These are phyloP conservation scores for Penicillium silybi DNA, from an alignment of 495 filamentous ascomycete genomes.

Conservation along the genomic window DNA sequence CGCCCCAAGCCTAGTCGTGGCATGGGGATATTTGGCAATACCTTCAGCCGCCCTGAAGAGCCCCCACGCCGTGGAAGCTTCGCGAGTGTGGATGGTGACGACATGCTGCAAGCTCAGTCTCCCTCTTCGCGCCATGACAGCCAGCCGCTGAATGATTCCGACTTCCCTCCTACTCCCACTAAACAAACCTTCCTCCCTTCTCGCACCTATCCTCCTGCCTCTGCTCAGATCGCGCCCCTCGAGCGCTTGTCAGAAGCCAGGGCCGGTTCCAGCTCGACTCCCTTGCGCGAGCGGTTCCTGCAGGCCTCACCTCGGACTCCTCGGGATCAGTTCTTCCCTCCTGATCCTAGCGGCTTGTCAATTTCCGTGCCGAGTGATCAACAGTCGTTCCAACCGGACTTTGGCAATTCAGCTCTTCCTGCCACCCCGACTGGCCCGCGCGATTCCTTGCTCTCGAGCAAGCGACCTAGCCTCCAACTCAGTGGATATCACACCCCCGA, in stretches of 20 bases:
- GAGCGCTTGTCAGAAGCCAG: conserved; percentile 36
- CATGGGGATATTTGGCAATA: conserved; percentile 64
- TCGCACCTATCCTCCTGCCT: conserved; percentile 39
- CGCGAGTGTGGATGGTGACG: conserved; percentile 73
- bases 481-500: conserved; percentile 57
- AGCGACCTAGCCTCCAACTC: conserved; percentile 50
- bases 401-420: conserved; percentile 51
- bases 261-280: conserved; percentile 28
- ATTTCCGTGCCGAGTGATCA: conserved; percentile 60
- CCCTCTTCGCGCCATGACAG: conserved; percentile 55
- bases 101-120: conserved; percentile 50
- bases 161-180: conserved; percentile 88
- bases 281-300: conserved; percentile 39
- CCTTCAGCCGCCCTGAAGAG: conserved; percentile 41
- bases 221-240: conserved; percentile 37
- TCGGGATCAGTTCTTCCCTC: conserved; percentile 65
- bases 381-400: conserved; percentile 37
- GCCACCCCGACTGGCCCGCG: conserved; percentile 77
- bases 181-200: conserved; percentile 59
- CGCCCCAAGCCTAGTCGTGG: conserved; percentile 52
- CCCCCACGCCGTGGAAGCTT: conserved; percentile 67
- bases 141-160: conserved; percentile 61
- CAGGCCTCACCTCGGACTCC: conserved; percentile 74
- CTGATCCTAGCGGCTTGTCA: conserved; percentile 77
- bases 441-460: conserved; percentile 52